These are phyloP conservation scores for Hymenotorrendiella dingleyae DNA, from an alignment of 2,329 filamentous ascomycete genomes.

Conservation along the genomic window DNA sequence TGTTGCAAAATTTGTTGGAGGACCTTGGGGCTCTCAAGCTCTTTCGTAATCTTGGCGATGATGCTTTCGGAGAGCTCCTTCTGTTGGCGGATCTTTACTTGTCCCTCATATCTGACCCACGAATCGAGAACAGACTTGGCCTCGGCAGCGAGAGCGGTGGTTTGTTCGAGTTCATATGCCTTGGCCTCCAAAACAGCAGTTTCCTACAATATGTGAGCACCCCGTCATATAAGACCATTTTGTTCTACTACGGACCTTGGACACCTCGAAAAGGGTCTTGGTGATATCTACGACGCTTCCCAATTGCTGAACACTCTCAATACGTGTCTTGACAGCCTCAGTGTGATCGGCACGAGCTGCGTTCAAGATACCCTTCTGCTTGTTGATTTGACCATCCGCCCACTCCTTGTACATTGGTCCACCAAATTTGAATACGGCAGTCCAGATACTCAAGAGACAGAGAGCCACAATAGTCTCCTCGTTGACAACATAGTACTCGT, in stretches of 20 bases:
- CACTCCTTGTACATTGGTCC: constrained; percentile 89
- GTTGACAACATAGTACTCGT: constrained; percentile 99
- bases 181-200: constrained; percentile 93
- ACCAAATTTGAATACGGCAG: constrained; percentile 84
- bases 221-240: background rate
- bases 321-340: constrained; percentile 88
- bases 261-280: constrained; percentile 95
- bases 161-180: constrained; percentile 96
- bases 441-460: constrained; percentile 90
- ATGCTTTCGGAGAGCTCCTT: constrained; percentile 86
- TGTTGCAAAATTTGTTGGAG: constrained; percentile 98
- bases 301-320: constrained; percentile 92
- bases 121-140: constrained; percentile 95
- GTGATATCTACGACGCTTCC: constrained; percentile 91
- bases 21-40: constrained; percentile 95
- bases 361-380: constrained; percentile 94
- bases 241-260: constrained; percentile 63
- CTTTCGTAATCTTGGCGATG: constrained; percentile 97
- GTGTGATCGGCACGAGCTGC: constrained; percentile 91
- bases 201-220: constrained; percentile 44
- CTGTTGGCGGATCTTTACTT: constrained; percentile 99
- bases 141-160: constrained; percentile 84
- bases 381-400: constrained; percentile 81
- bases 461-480: constrained; percentile 95
- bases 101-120: constrained; percentile 97